Conservation (phyloP, 139 green algal genomes). For the Volvox reticuliferus region DNA sequence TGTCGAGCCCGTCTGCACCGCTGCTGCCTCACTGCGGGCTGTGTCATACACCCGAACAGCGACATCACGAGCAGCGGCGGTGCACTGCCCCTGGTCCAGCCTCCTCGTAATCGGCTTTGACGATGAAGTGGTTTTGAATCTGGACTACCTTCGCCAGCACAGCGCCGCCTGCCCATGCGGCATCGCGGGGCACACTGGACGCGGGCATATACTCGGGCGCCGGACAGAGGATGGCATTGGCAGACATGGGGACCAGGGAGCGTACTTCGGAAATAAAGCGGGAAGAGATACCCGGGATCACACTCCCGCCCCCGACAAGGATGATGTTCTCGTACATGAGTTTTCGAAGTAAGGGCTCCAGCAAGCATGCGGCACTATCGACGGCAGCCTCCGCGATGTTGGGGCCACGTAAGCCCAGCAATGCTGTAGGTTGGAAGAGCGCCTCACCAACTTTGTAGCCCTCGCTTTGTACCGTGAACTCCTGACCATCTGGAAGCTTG, state of each 20-base stretch:
- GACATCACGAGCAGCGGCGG: slow-evolving; percentile 68
- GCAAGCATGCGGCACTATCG: slow-evolving; percentile 6
- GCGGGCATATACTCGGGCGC: slow-evolving; percentile 60
- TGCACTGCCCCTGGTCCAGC: slow-evolving; percentile 80
- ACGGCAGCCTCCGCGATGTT: slow-evolving; percentile 55
- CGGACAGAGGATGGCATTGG: slow-evolving; percentile 47
- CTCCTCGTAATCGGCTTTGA: slow-evolving; percentile 92
- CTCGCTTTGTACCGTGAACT: slow-evolving; percentile 43
- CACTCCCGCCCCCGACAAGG: slow-evolving; percentile 61
- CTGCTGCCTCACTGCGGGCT: no score
- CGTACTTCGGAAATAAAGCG: slow-evolving; percentile 66
- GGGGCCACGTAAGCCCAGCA: slow-evolving; percentile 53
- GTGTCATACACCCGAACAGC: no score
- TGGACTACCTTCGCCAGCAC: slow-evolving; percentile 88
- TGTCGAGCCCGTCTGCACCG: no score
- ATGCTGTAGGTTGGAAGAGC: slow-evolving; percentile 61
- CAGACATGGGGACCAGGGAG: slow-evolving; percentile 41
- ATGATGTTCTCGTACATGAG: slow-evolving; percentile 65
- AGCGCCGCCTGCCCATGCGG: slow-evolving; percentile 89
- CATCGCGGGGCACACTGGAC: slow-evolving; percentile 41
- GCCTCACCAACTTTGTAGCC: slow-evolving; percentile 57
- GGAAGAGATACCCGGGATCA: slow-evolving; percentile 14
- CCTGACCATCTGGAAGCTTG: slow-evolving; percentile 64
- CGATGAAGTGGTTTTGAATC: slow-evolving; percentile 82
- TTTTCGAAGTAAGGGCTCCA: slow-evolving; percentile 49